A percentile compares a stretch with the other conserved stretches of the same genome.
These are phyloP conservation scores for Taphrina wiesneri DNA, from an alignment of 1,139 yeast species.

Conservation along the genomic window DNA sequence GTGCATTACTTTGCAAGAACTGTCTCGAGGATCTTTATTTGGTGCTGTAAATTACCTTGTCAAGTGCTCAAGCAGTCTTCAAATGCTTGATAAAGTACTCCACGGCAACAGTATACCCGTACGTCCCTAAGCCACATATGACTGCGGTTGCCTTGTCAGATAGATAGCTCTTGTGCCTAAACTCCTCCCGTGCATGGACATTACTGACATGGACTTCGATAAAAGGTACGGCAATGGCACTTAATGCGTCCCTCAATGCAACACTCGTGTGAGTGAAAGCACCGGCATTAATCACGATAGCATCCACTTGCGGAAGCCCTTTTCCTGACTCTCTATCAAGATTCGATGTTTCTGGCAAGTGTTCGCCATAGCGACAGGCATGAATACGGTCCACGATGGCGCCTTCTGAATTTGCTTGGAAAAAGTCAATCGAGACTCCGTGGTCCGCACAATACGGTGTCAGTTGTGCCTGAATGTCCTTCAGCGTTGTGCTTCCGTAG, in stretches of 20 bases:
- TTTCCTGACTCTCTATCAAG: not conserved
- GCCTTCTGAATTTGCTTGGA: not conserved
- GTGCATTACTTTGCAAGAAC: no score
- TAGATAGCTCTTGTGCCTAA: not conserved
- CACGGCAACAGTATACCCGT: not conserved
- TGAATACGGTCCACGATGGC: constrained; percentile 1
- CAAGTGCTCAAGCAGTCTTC: not conserved
- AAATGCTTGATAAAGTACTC: constrained; percentile 5
- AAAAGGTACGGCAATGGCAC: not conserved
- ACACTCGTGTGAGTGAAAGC: constrained; percentile 4
- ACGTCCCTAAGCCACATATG: not conserved
- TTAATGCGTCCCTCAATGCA: not conserved
- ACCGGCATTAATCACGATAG: constrained; percentile 1
- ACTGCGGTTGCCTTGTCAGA: not conserved
- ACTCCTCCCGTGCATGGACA: constrained; percentile 2
- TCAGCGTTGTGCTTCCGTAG: constrained; percentile 1
- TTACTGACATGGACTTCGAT: constrained; percentile 7
- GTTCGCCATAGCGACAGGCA: not conserved
- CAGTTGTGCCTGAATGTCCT: not conserved
- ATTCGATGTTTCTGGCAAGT: not conserved
- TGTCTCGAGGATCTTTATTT: no score
- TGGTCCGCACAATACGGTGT: not conserved
- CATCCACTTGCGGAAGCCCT: not conserved
- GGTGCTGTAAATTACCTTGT: no score
- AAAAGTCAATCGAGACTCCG: not conserved